Base-by-base conservation (phyloP, 2,329 filamentous ascomycete genomes). In the Cordyceps farinosa region DNA sequence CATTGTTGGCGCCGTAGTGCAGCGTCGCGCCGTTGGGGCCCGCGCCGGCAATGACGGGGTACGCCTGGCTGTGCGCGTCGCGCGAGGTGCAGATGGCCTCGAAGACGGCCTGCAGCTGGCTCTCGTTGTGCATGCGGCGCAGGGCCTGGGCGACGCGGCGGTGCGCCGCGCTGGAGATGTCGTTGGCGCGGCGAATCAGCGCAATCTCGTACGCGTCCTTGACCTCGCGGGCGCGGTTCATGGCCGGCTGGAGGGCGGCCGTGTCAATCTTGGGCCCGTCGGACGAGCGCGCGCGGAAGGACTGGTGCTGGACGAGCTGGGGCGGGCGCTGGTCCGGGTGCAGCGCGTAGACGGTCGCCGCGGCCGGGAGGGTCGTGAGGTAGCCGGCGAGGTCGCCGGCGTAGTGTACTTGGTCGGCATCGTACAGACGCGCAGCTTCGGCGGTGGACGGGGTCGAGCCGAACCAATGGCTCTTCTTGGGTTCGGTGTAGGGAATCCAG, bases 181-280 rank as follows among this genome's bases (percentile, higher is more conserved):
- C 84, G 72, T 93, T 95, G 40, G 95, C 94, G 64, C 87, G 87
- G 17, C 89, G 87, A 70, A 98, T 89, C 68, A 95, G 84, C 4
- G 85, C 87, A 59, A 98, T 82, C 73, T 99, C 94, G 72, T 96
- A 91, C n/a, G 84, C 82, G 53, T 90, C 88, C 78, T 98, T 98
- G 75, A 91, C 81, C 1, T 94, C 89, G 38, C 94, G 89, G 29
- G 89, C 88, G 61, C 86, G 83, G 71, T 97, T 89, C 76, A 97
- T 93, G 56, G 90, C 90, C 1, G 83, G 82, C 66, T 84, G 83
- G 10, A 97, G 80, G 10, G 75, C 77, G 15, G 73, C 72, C 50
- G 75, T 74, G 73, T 89, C 80, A 66, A 87, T 75, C 34, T 70
- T 69, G 5, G 79, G 69, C 61, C 68, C 69, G 27, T 69, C 70